Evolutionary conservation across 805 yeast genomes (phyloP), one percentile per base, ranked within the genome.

Genomic region (Spathaspora girioi): DNA sequence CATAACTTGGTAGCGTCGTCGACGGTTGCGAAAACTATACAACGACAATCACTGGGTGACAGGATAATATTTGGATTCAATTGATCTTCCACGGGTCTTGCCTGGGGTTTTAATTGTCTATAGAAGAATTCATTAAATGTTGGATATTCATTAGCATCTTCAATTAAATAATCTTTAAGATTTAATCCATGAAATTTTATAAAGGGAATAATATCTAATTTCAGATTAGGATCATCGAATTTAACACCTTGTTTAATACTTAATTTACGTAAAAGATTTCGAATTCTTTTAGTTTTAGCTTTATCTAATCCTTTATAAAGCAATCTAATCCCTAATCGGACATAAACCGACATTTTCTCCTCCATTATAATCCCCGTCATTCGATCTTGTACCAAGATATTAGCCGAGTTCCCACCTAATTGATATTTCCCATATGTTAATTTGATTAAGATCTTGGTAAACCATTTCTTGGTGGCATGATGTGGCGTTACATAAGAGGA

Each of bases 121-220:
- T 86, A 91, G 65, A 93, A 93, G 62, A 93, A 93, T 48, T 93
- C 94, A 66, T 93, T 93, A 69, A 93, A 93, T 0, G 92, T 86
- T 7, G 69, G 68, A 63, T 79, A 92, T 15, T 76, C 65, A 0
- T 67, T 65, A 1, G 79, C 67, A 47, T 84, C 80, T 6, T 65
- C 57, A 26, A 73, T 68, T 14, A 78, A 60, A 61, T 90, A 90
- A 48, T 93, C 94, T 0, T 80, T 68, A 65, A 89, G 67, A 64
- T 89, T 89, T 27, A 93, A 73, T n/a, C 83, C 78, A 66, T 93
- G 96, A 60, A 92, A 93, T 60, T 81, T 83, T 51, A 92, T 80
- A 65, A 93, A 93, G 0, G 96, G 80, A 15, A 74, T 78, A 51
- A 93, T 92, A 56, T 84, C 87, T 46, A 73, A 70, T 10, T 72